A percentile compares a stretch with the other conserved stretches of the same genome.
These are phyloP conservation scores for Seiridium cupressi DNA, from an alignment of 2,329 filamentous ascomycete genomes.

Conservation along the genomic window DNA sequence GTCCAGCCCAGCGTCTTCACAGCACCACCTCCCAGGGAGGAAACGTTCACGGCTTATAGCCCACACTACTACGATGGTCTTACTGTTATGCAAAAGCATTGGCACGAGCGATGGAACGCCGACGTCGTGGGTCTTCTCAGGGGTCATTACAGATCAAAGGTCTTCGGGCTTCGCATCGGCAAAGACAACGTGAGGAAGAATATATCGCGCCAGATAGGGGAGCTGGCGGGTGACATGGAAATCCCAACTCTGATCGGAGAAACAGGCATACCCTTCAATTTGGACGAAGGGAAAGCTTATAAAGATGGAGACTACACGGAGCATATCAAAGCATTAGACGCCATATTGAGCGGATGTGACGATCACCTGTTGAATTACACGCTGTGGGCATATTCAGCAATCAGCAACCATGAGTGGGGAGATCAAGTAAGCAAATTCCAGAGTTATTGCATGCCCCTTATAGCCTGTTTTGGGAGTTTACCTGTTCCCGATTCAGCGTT, in stretches of 20 bases:
- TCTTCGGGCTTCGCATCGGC: conserved; percentile 17
- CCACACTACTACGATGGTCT: conserved; percentile 23
- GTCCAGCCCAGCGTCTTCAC: conserved; percentile 19
- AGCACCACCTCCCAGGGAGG: conserved; percentile 14
- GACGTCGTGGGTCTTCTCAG: conserved; percentile 20
- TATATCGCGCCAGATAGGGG: conserved; percentile 18
- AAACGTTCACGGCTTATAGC: conserved; percentile 16
- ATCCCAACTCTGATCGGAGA: conserved; percentile 19
- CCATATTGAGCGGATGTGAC: conserved; percentile 17
- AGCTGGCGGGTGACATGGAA: conserved; percentile 13
- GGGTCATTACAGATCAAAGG: conserved; percentile 17
- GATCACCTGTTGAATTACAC: conserved; percentile 18
- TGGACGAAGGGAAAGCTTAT: conserved; percentile 19
- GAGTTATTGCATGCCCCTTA: too few species aligned
- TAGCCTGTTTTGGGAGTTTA: too few species aligned
- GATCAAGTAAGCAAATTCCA: conserved; percentile 6
- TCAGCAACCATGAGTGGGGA: conserved; percentile 22
- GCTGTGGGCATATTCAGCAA: conserved; percentile 18
- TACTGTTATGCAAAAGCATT: conserved; percentile 21
- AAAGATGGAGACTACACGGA: conserved; percentile 17
- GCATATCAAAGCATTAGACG: conserved; percentile 20
- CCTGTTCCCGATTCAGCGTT: too few species aligned
- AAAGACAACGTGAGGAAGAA: conserved; percentile 14
- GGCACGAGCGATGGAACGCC: conserved; percentile 21
- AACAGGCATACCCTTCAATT: conserved; percentile 20